Base-by-base conservation (phyloP, 2,329 filamentous ascomycete genomes). In the Arachnomyces sp. region DNA sequence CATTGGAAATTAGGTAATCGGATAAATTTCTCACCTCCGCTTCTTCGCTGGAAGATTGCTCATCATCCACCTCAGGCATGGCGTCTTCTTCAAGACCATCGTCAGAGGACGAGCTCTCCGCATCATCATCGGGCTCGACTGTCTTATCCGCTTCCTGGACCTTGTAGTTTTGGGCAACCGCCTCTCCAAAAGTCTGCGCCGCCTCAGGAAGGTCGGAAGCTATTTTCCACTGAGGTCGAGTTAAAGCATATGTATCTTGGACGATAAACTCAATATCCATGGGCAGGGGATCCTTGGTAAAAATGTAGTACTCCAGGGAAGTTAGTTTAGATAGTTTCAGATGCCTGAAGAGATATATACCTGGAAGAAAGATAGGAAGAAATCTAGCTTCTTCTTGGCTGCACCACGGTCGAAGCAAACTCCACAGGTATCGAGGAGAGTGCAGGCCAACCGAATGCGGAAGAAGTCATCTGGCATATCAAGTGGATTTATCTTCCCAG, bases 201-300 rank as follows among this genome's bases (percentile, higher is more conserved):
- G 92, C 90, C 63, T 96, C 92, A 39, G 93, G 81, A 4, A 92
- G 61, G 48, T 82, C 84, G 4, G 79, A 75, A 14, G 85, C 80
- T 34, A 95, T 69, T 61, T 92, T 93, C 92, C 90, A 98, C 57
- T 95, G 84, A 3, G 92, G 90, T 34, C 92, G 77, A 9, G 88
- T 82, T 28, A 88, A 66, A 17, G 82, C 80, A 63, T 84, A 96
- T 0, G 85, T 89, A 59, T 98, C 92, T 59, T 95, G 89, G 5
- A 98, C 77, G 34, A 95, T 81, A 59, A 98, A 98, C 43, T 98
- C 92, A 34, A 96, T 85, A 49, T 98, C 92, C 86, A 98, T 93
- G 0, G 93, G 92, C 30, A 95, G 65, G 0, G 84, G 74, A 14
- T 90, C 80, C 64, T 98, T 98, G 14, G 85, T 88, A 54, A 84